Evolutionary conservation across 441 rosid species (phyloP), one percentile per base, ranked within the genome.

Genomic region (Populus tomentosa): DNA sequence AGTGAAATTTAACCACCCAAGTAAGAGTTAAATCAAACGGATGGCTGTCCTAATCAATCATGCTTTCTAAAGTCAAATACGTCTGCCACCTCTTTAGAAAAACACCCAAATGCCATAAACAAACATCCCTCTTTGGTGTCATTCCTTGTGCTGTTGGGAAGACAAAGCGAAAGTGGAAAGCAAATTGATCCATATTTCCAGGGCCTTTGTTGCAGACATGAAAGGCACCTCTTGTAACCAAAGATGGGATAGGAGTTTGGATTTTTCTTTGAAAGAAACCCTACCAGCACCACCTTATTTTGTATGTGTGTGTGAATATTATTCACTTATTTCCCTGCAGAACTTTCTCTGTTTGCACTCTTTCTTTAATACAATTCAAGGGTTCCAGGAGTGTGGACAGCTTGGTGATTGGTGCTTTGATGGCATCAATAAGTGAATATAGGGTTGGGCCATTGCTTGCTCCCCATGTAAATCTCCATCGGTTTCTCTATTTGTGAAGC

Each of bases 331-430:
- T 59, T 21, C 6, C 35, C 67, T 21, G n/a, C 36, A 28, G 24
- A 40, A 75, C 74, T 84, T 81, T 75, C 87, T 81, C 76, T 69
- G 79, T 84, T 76, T 77, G 80, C 71, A 67, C 80, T 62, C 40
- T 79, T 40, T 40, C 46, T 72, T 83, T 75, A 71, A 71, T 79
- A 62, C 75, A 59, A 24, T 10, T 70, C 84, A 79, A 33, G 80
- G 80, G 69, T 62, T 63, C 64, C 74, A 82, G 84, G 82, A 84
- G 83, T 76, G 76, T 81, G 82, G 80, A 67, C 64, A 40, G 78
- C 76, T 40, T 10, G 46, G 82, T 74, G 79, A 78, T 74, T 70
- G 67, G 53, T 4, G 56, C 70, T 76, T 65, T 71, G 59, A 40
- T 81, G 38, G 75, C 70, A 75, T 77, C 69, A 71, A 67, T 69